Base-by-base conservation (phyloP, 202 grass and related monocot species). In the Digitaria exilis region DNA sequence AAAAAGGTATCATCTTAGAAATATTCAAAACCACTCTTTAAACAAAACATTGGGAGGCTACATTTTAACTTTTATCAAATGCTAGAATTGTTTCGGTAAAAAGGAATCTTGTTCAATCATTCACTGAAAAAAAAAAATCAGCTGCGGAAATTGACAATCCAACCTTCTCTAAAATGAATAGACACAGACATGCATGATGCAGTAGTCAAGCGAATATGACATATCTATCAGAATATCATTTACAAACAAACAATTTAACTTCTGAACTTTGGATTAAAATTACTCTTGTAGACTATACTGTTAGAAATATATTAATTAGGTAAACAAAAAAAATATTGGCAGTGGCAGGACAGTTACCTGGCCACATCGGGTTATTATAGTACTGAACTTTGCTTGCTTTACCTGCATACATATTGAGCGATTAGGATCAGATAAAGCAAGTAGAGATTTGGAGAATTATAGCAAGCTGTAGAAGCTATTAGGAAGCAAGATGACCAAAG, bases 281-380 rank as follows among this genome's bases (percentile, higher is more conserved):
- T 59, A 14, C n/a, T 79, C 34, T 58, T 25, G 39, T 9, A 9
- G 12, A 46, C 29, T 18, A 63, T 5, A 39, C 63, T 13, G 55
- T 66, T 65, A 59, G 59, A 79, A 22, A n/a, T 41, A 68, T 25
- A 50, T 67, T 16, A 6, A 37, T 8, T 62, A 60, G 48, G 17
- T n/a, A 45, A 55, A 21, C 16, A 57, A 48, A 21, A 63, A 13
- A 49, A 2, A 31, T 22, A 81, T 19, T 26, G 17, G 29, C 10
- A 69, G 6, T 41, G 24, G 46, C 12, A 4, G 25, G 29, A 52
- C 32, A 57, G 78, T 12, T 90, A 99, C 96, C 96, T 87, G 96
- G 96, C 96, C 96, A 99, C 96, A 96, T 96, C n/a, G 93, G 96
- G 44, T 99, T 99, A 55, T 99, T 99, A 84, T 96, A 99, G 56